Percentiles rank a stretch among this genome's conserved stretches.
Conservation (phyloP, 2,329 filamentous ascomycete genomes). For the Sarocladiaceae sp. region DNA sequence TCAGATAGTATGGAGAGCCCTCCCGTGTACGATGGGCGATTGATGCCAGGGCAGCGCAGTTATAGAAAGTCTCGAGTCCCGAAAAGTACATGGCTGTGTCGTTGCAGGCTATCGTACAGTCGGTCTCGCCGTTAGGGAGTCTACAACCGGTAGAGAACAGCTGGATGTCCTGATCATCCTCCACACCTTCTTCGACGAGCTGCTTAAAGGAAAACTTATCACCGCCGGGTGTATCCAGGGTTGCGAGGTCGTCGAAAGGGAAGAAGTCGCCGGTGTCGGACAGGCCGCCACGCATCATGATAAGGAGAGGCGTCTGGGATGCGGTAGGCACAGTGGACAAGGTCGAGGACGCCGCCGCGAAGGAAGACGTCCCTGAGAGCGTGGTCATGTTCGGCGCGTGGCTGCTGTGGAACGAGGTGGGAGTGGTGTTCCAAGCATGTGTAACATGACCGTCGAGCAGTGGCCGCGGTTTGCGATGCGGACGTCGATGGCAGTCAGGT, state of each 20-base stretch:
- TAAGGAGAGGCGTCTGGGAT: slow-evolving; percentile 19
- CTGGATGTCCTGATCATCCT: slow-evolving; percentile 24
- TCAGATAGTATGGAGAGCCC: slow-evolving; percentile 22
- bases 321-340: slow-evolving; percentile 10
- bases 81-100: slow-evolving; percentile 23
- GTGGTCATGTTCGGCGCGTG: not conserved
- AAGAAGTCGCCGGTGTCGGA: slow-evolving; percentile 29
- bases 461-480: no score
- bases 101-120: slow-evolving; percentile 28
- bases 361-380: slow-evolving; percentile 3
- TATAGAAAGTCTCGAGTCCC: slow-evolving; percentile 32
- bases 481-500: no score
- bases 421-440: no score
- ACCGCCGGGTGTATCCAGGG: slow-evolving; percentile 18
- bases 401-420: not conserved
- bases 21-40: slow-evolving; percentile 27
- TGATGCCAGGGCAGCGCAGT: slow-evolving; percentile 29
- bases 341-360: slow-evolving; percentile 2
- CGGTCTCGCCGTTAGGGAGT: slow-evolving; percentile 18
- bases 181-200: slow-evolving; percentile 26
- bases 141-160: slow-evolving; percentile 27
- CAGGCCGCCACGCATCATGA: slow-evolving; percentile 23
- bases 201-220: slow-evolving; percentile 25
- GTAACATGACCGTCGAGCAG: slow-evolving; percentile 1
- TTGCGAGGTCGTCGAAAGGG: slow-evolving; percentile 29